These are phyloP conservation scores for Aspergillus spinulosporus DNA, from an alignment of 2,329 filamentous ascomycete species.

Conservation along the genomic window DNA sequence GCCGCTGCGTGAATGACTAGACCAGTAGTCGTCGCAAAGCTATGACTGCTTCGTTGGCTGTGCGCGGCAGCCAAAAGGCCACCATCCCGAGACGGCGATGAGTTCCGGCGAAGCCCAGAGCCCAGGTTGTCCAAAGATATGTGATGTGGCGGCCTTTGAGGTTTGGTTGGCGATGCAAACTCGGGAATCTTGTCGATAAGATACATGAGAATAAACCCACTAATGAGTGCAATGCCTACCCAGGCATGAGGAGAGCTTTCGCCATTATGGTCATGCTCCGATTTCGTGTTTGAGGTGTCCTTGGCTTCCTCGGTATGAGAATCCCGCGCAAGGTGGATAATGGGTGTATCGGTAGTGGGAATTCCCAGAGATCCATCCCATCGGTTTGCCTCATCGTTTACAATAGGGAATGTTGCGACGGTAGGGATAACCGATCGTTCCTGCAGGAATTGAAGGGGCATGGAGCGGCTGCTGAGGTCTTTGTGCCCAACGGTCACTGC, in stretches of 20 bases:
- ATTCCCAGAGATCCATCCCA: conserved; percentile 2
- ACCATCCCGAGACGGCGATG: conserved; percentile 42
- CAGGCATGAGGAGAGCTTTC: conserved; percentile 66
- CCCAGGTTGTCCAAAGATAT: conserved; percentile 85
- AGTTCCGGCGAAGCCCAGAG: conserved; percentile 50
- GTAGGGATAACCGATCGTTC: conserved; percentile 24
- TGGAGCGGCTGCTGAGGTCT: conserved; percentile 31
- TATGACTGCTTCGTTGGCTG: conserved; percentile 45
- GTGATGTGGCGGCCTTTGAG: conserved; percentile 70
- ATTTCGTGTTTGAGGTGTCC: conserved; percentile 38
- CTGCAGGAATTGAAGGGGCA: conserved; percentile 32
- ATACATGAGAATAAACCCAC: conserved; percentile 96
- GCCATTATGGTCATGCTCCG: conserved; percentile 40
- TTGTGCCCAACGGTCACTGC: conserved; percentile 42
- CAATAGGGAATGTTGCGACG: conserved; percentile 11
- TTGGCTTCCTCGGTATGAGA: conserved; percentile 27
- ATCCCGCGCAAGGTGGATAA: conserved; percentile 28
- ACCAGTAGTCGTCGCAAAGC: conserved; percentile 82
- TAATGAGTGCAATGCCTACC: conserved; percentile 81
- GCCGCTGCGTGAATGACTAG: conserved; percentile 95
- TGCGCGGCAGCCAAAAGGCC: conserved; percentile 37
- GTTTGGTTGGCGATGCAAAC: conserved; percentile 66
- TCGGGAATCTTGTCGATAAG: conserved; percentile 83
- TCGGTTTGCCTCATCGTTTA: not conserved
- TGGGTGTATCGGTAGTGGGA: conserved; percentile 13